A percentile compares a stretch with the other conserved stretches of the same genome.
phyloP scores from a whole-genome alignment of 2,329 filamentous ascomycete species.

The Colletotrichum orbiculare region DNA sequence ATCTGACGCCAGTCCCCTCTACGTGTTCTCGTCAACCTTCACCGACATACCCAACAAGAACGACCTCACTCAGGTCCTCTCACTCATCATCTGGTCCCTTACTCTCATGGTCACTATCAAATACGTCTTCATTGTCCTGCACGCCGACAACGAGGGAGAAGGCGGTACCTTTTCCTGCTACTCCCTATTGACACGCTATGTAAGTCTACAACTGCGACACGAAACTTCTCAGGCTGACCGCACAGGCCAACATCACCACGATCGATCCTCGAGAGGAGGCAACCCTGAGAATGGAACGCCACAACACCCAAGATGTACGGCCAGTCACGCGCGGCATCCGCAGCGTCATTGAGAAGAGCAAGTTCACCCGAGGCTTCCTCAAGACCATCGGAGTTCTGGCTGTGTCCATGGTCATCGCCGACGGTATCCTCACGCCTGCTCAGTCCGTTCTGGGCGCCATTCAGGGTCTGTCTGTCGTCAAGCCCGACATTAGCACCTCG shows the following conservation, averaged over 20 bases:
- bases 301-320: slow-evolving; percentile 66
- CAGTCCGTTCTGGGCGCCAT: slow-evolving; percentile 78
- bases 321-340: slow-evolving; percentile 63
- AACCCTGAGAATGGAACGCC: slow-evolving; percentile 69
- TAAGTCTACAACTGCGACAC: slow-evolving; percentile 41
- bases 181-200: slow-evolving; percentile 70
- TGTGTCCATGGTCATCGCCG: slow-evolving; percentile 74
- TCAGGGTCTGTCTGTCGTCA: slow-evolving; percentile 70
- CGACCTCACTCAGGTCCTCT: slow-evolving; percentile 73
- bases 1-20: slow-evolving; percentile 65
- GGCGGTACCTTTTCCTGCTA: slow-evolving; percentile 77
- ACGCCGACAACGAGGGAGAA: slow-evolving; percentile 77
- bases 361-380: slow-evolving; percentile 61
- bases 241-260: slow-evolving; percentile 67
- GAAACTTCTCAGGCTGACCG: slow-evolving; percentile 1
- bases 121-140: slow-evolving; percentile 73
- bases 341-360: slow-evolving; percentile 67
- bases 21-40: slow-evolving; percentile 78
- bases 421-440: slow-evolving; percentile 75
- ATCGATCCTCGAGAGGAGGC: slow-evolving; percentile 66
- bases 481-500: slow-evolving; percentile 63
- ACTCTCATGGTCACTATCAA: slow-evolving; percentile 77
- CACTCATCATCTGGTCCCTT: slow-evolving; percentile 76
- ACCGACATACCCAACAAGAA: slow-evolving; percentile 63
- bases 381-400: slow-evolving; percentile 73